Conservation (phyloP, 2,329 filamentous ascomycete genomes). For the Gliomastix tumulicola region DNA sequence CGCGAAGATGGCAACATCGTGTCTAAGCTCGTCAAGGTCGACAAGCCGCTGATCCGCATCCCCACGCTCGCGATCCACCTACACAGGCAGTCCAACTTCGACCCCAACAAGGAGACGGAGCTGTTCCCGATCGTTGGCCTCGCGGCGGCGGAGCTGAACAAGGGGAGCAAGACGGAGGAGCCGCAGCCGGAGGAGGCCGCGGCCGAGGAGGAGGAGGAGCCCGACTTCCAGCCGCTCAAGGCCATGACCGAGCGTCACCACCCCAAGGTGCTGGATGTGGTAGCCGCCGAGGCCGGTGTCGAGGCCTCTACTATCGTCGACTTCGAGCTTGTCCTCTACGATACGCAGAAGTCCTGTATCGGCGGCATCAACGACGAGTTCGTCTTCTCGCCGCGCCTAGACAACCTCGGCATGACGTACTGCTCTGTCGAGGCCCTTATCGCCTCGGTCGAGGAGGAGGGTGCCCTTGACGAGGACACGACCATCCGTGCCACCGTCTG, state of each 20-base stretch:
- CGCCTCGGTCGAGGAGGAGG: constrained; percentile 59
- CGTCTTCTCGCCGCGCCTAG: constrained; percentile 90
- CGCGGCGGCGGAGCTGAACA: constrained; percentile 81
- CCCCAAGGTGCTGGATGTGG: constrained; percentile 75
- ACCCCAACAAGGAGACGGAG: constrained; percentile 96
- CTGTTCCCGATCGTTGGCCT: constrained; percentile 90
- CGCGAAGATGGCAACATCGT: constrained; percentile 65
- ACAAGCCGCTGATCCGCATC: constrained; percentile 83
- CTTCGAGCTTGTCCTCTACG: constrained; percentile 95
- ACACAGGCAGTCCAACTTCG: constrained; percentile 76
- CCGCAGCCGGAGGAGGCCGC: constrained; percentile 24
- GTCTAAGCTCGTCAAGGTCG: constrained; percentile 83
- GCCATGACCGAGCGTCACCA: constrained; percentile 79
- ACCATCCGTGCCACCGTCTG: constrained; percentile 87
- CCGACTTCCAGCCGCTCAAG: constrained; percentile 67
- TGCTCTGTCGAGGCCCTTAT: constrained; percentile 84
- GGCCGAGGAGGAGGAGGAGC: constrained; percentile 30
- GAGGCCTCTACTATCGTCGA: constrained; percentile 70
- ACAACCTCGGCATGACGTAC: constrained; percentile 96
- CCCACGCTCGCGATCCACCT: constrained; percentile 93
- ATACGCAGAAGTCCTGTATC: constrained; percentile 84
- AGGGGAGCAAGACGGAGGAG: constrained; percentile 41
- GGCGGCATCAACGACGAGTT: constrained; percentile 91
- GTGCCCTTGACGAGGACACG: constrained; percentile 65
- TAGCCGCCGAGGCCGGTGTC: constrained; percentile 72